These are phyloP conservation scores for Heliosperma pusillum DNA, from an alignment of 148 eudicot genomes.

Conservation along the genomic window DNA sequence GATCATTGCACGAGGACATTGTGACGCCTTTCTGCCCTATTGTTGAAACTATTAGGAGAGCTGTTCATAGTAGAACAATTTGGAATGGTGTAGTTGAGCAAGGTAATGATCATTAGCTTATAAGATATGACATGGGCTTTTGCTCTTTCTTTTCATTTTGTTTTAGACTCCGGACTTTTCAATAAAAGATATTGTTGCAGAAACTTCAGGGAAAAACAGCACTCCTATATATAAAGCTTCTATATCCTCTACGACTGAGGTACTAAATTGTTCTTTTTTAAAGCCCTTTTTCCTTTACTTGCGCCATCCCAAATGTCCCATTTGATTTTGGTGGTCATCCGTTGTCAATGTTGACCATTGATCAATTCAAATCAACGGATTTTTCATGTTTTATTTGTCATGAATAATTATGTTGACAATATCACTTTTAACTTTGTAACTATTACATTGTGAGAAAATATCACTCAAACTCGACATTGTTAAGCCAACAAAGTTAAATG, in stretches of 20 bases:
- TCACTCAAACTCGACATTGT: neutral
- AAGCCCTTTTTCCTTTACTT: neutral
- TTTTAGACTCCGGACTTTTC: constrained; percentile 3
- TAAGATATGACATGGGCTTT: neutral
- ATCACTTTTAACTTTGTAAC: no score
- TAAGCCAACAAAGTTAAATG: no score
- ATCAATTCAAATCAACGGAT: neutral
- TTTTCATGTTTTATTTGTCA: no score
- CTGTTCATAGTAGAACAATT: neutral
- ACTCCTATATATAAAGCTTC: neutral
- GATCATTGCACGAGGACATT: constrained; percentile 3
- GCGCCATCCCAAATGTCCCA: neutral
- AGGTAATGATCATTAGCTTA: neutral
- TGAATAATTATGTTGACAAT: no score
- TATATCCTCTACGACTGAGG: neutral
- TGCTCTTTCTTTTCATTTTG: neutral
- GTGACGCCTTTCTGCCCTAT: neutral
- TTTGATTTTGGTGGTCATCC: no score
- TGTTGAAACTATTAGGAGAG: neutral
- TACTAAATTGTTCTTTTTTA: neutral
- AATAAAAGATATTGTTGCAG: constrained; percentile 4
- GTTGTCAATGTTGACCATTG: neutral
- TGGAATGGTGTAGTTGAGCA: neutral
- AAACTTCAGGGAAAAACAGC: neutral
- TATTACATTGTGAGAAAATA: no score